Base-by-base conservation (phyloP, 2,329 filamentous ascomycete genomes). In the Cercospora canescens region DNA sequence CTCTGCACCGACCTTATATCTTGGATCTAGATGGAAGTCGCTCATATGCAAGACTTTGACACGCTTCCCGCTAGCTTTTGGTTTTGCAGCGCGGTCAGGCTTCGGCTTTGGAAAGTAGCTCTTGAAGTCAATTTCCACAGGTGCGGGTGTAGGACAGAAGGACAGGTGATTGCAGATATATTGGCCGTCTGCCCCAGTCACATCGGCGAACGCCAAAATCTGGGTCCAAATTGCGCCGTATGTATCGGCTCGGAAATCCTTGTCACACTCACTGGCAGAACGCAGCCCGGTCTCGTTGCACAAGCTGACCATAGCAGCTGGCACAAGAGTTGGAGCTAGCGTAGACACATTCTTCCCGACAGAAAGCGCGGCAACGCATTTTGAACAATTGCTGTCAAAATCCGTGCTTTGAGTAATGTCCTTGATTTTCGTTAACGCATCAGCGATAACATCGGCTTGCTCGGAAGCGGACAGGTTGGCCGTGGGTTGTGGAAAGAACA, bases 211-310 rank as follows among this genome's bases (percentile, higher is more conserved):
- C 2, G 83, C 80, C 34, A 88, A 76, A 1, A 88, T 78, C 70
- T 88, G 86, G 4, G 85, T 85, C 85, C 85, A 88, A 62, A 86
- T 80, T 1, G 84, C 82, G 18, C 86, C 86, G 67, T 84, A 85
- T 16, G 78, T 83, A 16, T 77, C 75, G 2, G 80, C 79, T 1
- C 79, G 77, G 65, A 84, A 88, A 48, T 79, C 80, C 24, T 80
- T 77, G 60, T 80, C 76, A 70, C 86, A 88, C 0, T 79, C 79
- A 11, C 76, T 70, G 66, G 84, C 82, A 0, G 81, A 79, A n/a
- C 79, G 74, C 64, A 86, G 84, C 6, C 75, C 71, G 11, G 81
- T 85, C 12, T 76, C 73, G 67, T 84, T 79, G 75, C 86, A 88
- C 1, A 88, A 75, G 1, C 76, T 76, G 4, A 86, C 75, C 78